Evolutionary conservation across 78 protist genomes (phyloP).

Genomic region (Isochrysis galbana): DNA sequence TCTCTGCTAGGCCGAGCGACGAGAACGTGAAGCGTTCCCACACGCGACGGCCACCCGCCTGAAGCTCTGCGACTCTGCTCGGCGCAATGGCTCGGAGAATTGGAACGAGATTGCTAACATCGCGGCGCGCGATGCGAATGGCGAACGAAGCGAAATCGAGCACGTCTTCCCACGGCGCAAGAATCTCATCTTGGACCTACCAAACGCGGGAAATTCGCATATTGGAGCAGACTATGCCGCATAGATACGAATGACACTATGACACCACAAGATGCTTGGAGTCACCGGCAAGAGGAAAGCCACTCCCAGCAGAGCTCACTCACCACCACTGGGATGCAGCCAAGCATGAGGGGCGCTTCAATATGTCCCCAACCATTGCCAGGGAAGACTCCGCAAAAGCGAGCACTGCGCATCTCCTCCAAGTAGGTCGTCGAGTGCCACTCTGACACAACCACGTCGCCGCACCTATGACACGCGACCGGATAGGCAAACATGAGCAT

Average conservation of each 20-base stretch:
- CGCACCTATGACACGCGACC: no score
- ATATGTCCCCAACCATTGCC: constrained; percentile 10
- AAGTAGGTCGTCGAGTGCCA: background rate
- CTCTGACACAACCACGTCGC: background rate
- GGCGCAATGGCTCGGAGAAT: background rate
- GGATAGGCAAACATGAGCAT: no score
- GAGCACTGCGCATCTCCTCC: background rate
- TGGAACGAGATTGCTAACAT: background rate
- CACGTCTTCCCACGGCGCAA: background rate
- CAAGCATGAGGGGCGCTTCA: background rate
- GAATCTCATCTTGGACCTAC: background rate
- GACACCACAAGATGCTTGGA: no score
- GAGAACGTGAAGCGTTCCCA: constrained; percentile 13
- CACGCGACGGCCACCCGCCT: background rate
- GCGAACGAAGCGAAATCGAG: background rate
- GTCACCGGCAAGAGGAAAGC: no score
- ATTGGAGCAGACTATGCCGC: no score
- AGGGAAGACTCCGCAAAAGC: background rate
- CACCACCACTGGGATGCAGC: constrained; percentile 8
- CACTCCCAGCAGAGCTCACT: no score
- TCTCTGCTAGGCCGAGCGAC: background rate
- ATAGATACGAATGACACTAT: no score
- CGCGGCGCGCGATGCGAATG: background rate
- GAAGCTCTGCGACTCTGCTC: background rate
- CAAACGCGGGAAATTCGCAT: no score